Base-by-base conservation (phyloP, 2,329 filamentous ascomycete genomes). In the Colletotrichum simmondsii region DNA sequence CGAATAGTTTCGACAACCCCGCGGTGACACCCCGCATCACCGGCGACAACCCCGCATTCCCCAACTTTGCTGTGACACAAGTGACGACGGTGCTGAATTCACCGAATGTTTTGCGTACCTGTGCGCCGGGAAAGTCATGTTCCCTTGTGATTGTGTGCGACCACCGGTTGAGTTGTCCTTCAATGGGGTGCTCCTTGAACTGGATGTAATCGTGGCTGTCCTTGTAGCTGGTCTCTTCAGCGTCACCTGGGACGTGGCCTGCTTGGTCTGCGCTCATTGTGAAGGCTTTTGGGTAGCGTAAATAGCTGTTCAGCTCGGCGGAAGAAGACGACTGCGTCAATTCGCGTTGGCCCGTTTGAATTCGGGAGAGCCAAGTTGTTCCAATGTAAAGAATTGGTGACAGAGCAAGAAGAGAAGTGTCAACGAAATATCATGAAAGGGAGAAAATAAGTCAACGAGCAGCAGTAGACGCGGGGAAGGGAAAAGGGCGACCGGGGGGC, bases 41-140 rank as follows among this genome's bases (percentile, higher is more conserved):
- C 52, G 14, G 57, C 49, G 14, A 42, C 30, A 37, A 67, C 61
- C 72, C 72, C 71, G 64, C 63, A 65, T 65, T 65, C 71, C 57
- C 67, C 62, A 72, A 74, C 60, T 60, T 16, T n/a, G n/a, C n/a
- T 30, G 22, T 49, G 16, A n/a, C 42, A n/a, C 67, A 35, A 58
- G 12, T 26, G 26, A 59, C 30, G 24, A n/a, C 35, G 35, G 35
- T 16, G 5, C 4, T 24, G 10, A 19, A 19, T 60, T 22, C 24
- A 57, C 24, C 14, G 58, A 28, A 26, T 30, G n/a, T 14, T 19
- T 30, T 52, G 57, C 82, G 71, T 82, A 94, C 94, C 89, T 97
- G 94, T 59, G 96, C 95, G 32, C 94, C 96, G 1, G 96, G 95
- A 78, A 94, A 97, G 82, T 98, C 95, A 91, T 98, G 94, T 68